These are phyloP conservation scores for Didymella keratinophila DNA, from an alignment of 2,329 filamentous ascomycete genomes.

Conservation along the genomic window DNA sequence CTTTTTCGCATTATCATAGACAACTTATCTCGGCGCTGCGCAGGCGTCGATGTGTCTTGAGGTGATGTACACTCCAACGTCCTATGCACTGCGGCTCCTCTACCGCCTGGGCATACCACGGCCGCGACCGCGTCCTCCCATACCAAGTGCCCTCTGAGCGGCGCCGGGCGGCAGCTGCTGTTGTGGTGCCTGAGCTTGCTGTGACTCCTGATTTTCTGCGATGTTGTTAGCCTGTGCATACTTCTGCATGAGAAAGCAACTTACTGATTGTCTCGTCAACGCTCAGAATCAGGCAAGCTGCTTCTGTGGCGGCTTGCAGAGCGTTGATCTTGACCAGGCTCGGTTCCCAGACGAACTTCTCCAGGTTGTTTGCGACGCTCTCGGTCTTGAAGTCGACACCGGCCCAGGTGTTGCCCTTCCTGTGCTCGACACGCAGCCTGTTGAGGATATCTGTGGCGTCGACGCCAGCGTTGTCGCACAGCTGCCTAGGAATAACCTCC, in stretches of 20 bases:
- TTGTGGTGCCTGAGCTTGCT: slow-evolving; percentile 79
- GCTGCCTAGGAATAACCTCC: slow-evolving; percentile 93
- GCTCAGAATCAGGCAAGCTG: slow-evolving; percentile 90
- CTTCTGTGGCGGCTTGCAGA: slow-evolving; percentile 94
- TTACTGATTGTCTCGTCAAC: slow-evolving; percentile 96
- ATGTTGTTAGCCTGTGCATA: slow-evolving; percentile 30
- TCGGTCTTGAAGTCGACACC: slow-evolving; percentile 95
- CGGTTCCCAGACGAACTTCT: slow-evolving; percentile 96
- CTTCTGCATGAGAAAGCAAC: slow-evolving; percentile 29
- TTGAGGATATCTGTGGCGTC: slow-evolving; percentile 98
- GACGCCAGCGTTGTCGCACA: slow-evolving; percentile 98
- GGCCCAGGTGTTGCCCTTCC: slow-evolving; percentile 90
- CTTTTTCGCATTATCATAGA: slow-evolving; percentile 43
- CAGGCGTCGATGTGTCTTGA: slow-evolving; percentile 27
- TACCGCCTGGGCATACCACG: slow-evolving; percentile 84
- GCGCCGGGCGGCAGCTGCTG: slow-evolving; percentile 70
- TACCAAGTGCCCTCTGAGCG: slow-evolving; percentile 85
- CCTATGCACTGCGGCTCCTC: slow-evolving; percentile 11
- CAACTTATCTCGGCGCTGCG: slow-evolving; percentile 33
- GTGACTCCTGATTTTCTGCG: slow-evolving; percentile 87
- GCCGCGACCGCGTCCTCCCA: slow-evolving; percentile 65
- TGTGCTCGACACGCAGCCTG: slow-evolving; percentile 92
- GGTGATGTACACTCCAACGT: slow-evolving; percentile 33
- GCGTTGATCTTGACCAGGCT: slow-evolving; percentile 96
- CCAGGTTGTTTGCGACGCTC: slow-evolving; percentile 92